Conservation (phyloP, 768 basidiomycete species). For the Pseudohyphozyma bogoriensis region DNA sequence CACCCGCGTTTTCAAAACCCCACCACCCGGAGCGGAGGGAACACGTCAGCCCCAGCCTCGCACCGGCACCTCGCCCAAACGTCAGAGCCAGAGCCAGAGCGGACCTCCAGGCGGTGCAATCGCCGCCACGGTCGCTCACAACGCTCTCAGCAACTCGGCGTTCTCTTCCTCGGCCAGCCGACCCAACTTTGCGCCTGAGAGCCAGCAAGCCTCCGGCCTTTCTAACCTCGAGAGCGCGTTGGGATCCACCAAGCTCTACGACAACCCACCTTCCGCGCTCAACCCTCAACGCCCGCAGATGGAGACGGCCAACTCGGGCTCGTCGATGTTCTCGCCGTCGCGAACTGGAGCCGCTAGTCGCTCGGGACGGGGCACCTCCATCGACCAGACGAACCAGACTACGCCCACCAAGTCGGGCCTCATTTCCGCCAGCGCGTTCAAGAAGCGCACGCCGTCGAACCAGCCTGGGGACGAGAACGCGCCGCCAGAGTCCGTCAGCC, state of each 20-base stretch:
- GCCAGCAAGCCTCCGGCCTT: too few species aligned
- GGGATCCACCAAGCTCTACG: too few species aligned
- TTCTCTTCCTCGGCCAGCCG: neutral
- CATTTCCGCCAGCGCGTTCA: constrained; percentile 22
- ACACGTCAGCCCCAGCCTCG: neutral
- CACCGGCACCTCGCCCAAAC: neutral
- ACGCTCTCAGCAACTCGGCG: neutral
- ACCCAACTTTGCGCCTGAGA: neutral
- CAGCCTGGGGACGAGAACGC: neutral
- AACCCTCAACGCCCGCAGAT: constrained; percentile 31
- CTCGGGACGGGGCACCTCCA: constrained; percentile 8
- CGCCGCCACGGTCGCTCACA: neutral
- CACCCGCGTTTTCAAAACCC: constrained; percentile 8
- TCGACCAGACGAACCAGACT: neutral
- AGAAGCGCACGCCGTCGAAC: neutral
- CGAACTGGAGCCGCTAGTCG: too few species aligned
- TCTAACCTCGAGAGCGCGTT: too few species aligned
- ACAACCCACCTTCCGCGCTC: neutral
- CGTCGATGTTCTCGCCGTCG: constrained; percentile 10
- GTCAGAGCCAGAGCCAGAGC: neutral
- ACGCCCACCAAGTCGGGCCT: constrained; percentile 5
- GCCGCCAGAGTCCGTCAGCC: neutral
- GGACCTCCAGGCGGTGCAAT: neutral
- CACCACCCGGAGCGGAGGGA: too few species aligned
- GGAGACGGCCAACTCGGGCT: too few species aligned